Base-by-base conservation (phyloP, 192 early-diverging fungal species). In the Helicostylum pulchrum region DNA sequence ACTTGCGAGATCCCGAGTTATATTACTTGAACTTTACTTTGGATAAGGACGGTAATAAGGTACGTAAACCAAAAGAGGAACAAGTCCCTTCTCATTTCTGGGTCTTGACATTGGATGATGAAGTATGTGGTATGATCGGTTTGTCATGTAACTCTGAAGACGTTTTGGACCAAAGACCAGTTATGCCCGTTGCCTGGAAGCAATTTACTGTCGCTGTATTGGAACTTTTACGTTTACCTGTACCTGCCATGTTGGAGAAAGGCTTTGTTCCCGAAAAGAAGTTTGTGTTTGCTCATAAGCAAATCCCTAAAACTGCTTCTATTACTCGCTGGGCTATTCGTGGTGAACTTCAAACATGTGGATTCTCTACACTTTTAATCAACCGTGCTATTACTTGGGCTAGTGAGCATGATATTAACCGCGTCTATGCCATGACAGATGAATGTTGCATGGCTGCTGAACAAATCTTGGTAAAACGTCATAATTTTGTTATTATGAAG, bases 31-130 rank as follows among this genome's bases (percentile, higher is more conserved):
- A 61, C 21, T 58, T 31, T 53, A 47, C 43, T n/a, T 65, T 61
- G 26, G 56, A 61, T 30, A 47, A 73, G 20, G 19, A 45, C n/a
- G 61, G 62, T 1, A 55, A 70, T 34, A 47, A 55, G 14, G 49
- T 64, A 4, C 55, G 56, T 19, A 61, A 58, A 8, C 34, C 65
- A 8, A 21, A 55, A 14, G 32, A 44, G 0, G 60, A 68, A 54
- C 66, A 52, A 6, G 59, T 67, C 0, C 11, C 51, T 12, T 74
- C 72, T 17, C 57, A 65, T 21, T 74, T 74, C 54, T 74, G 72
- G 72, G 72, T 74, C 2, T 57, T 74, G n/a, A 62, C 61, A 4
- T 52, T 74, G 39, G 62, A 68, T 46, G 53, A 57, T 46, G 47
- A 57, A 19, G 44, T 58, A 6, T 62, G 53, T 61, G 72, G 66